phyloP scores from a whole-genome alignment of 371 early-diverging fungal species.

The Chytridiales sp. region DNA sequence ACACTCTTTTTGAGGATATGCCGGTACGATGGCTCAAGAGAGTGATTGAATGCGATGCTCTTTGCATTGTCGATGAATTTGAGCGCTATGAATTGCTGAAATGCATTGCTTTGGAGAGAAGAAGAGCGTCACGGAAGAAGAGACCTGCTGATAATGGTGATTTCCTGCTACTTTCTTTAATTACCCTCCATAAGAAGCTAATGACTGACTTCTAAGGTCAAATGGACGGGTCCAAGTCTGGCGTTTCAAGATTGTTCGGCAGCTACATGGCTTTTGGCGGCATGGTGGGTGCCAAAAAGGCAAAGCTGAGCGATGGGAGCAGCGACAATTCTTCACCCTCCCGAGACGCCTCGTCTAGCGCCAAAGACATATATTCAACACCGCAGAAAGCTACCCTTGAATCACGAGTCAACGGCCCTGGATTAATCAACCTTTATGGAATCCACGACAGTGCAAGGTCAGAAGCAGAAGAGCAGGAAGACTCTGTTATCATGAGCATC shows the following conservation, averaged over 20 bases:
- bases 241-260: constrained; percentile 1
- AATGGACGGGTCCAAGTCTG: too few relatives aligned
- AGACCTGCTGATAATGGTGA: not conserved
- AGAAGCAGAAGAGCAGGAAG: constrained; percentile 17
- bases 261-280: not conserved
- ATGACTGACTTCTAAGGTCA: too few relatives aligned
- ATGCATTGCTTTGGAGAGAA: constrained; percentile 11
- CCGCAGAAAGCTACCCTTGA: too few relatives aligned
- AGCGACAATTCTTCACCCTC: too few relatives aligned
- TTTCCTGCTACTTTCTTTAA: not conserved
- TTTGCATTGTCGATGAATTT: constrained; percentile 30
- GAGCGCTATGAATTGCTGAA: constrained; percentile 37
- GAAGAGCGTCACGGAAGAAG: constrained; percentile 4
- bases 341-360: too few relatives aligned
- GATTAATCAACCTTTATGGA: constrained; percentile 24
- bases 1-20: constrained; percentile 16
- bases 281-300: too few relatives aligned
- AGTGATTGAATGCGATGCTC: constrained; percentile 29
- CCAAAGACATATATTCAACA: too few relatives aligned
- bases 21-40: constrained; percentile 35
- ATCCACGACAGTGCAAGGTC: constrained; percentile 1
- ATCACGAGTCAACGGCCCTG: too few relatives aligned
- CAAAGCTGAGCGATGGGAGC: too few relatives aligned
- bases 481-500: constrained; percentile 27
- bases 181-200: too few relatives aligned